Base-by-base conservation (phyloP, 2,329 filamentous ascomycete species). In the Colletotrichum gigasporum region DNA sequence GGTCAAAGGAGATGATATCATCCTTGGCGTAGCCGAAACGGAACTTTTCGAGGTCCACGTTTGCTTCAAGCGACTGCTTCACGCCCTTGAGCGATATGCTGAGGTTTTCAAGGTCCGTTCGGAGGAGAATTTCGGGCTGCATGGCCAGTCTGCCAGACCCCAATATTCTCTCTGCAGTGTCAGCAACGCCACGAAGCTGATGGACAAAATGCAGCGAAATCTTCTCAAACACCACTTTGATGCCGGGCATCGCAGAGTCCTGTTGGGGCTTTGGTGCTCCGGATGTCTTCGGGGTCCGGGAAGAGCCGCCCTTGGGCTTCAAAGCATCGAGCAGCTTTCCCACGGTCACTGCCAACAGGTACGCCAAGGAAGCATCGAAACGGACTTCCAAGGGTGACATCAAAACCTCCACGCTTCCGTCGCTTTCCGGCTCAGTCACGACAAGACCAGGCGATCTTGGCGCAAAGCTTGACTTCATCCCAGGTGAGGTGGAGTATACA, bases 1-100 rank as follows among this genome's bases (percentile, higher is more conserved):
- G 81, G 68, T 90, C 85, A 66, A 91, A 91, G 2, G 85, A 89
- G 34, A 91, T 66, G 34, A 91, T 89, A 58, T 88, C 84, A 37
- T 86, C 87, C 65, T 86, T 80, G 2, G 83, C 81, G 71, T 91
- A 90, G 1, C 88, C 88, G 68, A 91, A 87, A 0, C 79, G 80
- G 69, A 91, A 86, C 66, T 85, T 87, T 66, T 86, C 80, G 2
- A 90, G 70, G 42, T 82, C 78, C 10, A 88, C 69, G 39, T 74
- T 81, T 4, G 76, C 73, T 45, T 79, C 68, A 22, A 71, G 72
- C 12, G 71, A 70, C 47, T 69, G 64, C 24, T 70, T 68, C 4
- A 72, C 68, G 52, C 69, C 70, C 3, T 73, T 71, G 16, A 78
- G 32, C 8, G 69, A 70, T 2, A 79, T 70, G 11, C 69, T 73